Conservation (phyloP, 2,329 filamentous ascomycete species). For the Cercospora janseana region DNA sequence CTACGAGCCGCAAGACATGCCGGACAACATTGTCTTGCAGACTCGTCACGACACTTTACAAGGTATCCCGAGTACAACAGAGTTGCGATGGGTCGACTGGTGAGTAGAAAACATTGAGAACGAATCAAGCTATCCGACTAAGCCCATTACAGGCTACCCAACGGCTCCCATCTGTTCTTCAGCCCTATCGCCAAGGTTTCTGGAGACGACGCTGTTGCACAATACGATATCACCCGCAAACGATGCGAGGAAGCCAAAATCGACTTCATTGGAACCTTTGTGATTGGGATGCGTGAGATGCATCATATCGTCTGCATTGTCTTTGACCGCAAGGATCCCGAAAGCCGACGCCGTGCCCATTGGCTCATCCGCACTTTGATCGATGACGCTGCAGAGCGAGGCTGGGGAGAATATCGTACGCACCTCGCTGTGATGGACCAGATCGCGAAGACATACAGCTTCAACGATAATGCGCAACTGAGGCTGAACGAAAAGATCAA, state of each 20-base stretch:
- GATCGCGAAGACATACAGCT: conserved; percentile 47
- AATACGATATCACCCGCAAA: conserved; percentile 44
- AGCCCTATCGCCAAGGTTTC: conserved; percentile 52
- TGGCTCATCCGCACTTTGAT: conserved; percentile 43
- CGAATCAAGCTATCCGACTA: too few relatives aligned
- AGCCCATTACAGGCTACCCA: conserved; percentile 42
- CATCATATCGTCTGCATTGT: conserved; percentile 57
- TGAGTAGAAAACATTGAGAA: background rate
- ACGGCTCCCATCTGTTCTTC: conserved; percentile 55
- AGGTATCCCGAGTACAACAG: conserved; percentile 39
- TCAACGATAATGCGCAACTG: conserved; percentile 44
- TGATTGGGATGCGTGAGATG: conserved; percentile 54
- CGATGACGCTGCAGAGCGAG: conserved; percentile 42
- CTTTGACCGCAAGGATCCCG: conserved; percentile 48
- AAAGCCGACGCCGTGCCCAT: conserved; percentile 41
- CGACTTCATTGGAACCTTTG: conserved; percentile 54
- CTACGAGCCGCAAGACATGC: conserved; percentile 45
- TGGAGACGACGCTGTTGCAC: conserved; percentile 48
- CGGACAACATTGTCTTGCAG: conserved; percentile 34
- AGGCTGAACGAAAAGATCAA: conserved; percentile 49
- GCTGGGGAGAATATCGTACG: conserved; percentile 50
- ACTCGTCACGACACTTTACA: conserved; percentile 31
- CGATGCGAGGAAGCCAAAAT: conserved; percentile 45
- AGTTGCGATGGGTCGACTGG: conserved; percentile 52
- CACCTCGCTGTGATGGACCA: conserved; percentile 50